These are phyloP conservation scores for Pseudocercospora pini-densiflorae DNA, from an alignment of 2,329 filamentous ascomycete genomes.

Conservation along the genomic window DNA sequence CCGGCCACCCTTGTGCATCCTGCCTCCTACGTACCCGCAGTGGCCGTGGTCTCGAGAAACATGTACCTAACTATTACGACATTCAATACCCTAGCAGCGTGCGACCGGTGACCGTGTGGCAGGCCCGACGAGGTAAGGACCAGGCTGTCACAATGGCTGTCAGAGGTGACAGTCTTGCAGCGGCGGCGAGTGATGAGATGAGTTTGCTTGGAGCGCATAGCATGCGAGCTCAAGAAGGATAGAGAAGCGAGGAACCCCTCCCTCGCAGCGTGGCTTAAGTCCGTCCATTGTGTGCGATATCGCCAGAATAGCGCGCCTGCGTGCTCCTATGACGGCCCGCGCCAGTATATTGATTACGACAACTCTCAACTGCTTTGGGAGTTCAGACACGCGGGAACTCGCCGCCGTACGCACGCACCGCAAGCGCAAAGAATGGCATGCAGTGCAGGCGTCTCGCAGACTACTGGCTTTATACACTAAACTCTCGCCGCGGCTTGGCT, in stretches of 20 bases:
- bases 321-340: background rate
- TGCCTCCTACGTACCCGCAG: background rate
- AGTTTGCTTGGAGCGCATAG: background rate
- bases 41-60: background rate
- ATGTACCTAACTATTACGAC: background rate
- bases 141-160: background rate
- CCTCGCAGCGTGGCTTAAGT: background rate
- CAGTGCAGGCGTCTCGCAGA: background rate
- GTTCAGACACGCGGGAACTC: background rate
- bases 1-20: background rate
- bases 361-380: background rate
- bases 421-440: background rate
- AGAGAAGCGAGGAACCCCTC: background rate
- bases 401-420: background rate
- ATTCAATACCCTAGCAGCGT: background rate
- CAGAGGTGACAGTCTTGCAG: background rate
- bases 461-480: background rate
- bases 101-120: slow-evolving; percentile 1
- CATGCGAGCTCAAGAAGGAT: background rate
- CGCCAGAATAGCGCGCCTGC: background rate
- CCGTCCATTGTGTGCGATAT: background rate
- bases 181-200: background rate
- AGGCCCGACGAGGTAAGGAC: background rate
- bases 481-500: slow-evolving; percentile 5
- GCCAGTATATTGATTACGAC: slow-evolving; percentile 12